Percentiles rank a stretch among this genome's conserved stretches.
These are phyloP conservation scores for Myriosclerotinia scirpicola DNA, from an alignment of 2,329 filamentous ascomycete genomes.

Conservation along the genomic window DNA sequence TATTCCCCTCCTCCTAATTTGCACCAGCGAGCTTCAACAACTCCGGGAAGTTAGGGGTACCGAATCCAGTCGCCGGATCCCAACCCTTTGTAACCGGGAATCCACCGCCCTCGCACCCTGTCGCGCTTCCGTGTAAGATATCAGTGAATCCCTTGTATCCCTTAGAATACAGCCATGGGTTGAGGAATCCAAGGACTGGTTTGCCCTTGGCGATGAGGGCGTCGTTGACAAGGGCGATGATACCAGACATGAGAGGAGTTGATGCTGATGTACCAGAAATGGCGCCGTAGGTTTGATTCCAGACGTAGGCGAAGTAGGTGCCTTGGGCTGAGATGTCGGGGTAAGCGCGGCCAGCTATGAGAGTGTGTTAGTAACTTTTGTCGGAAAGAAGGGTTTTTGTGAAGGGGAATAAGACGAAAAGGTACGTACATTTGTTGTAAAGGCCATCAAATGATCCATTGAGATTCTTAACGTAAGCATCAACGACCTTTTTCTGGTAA, in stretches of 20 bases:
- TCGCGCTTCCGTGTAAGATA: conserved; percentile 42
- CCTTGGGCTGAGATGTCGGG: conserved; percentile 58
- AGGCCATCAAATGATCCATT: conserved; percentile 47
- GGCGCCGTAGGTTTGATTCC: conserved; percentile 41
- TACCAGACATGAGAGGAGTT: conserved; percentile 54
- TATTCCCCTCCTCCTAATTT: neutral
- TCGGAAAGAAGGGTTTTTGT: neutral
- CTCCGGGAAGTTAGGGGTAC: conserved; percentile 36
- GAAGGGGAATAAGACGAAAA: neutral
- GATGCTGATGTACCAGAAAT: conserved; percentile 56
- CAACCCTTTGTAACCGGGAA: conserved; percentile 40
- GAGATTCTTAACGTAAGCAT: conserved; percentile 46
- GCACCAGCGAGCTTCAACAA: conserved; percentile 7
- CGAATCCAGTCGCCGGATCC: conserved; percentile 43
- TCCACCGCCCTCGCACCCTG: conserved; percentile 41
- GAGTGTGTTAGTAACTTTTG: neutral
- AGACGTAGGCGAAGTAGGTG: conserved; percentile 51
- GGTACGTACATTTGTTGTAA: conserved; percentile 43
- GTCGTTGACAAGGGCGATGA: conserved; percentile 63
- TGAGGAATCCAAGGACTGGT: conserved; percentile 45
- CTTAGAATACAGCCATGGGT: conserved; percentile 46
- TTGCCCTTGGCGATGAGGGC: conserved; percentile 54
- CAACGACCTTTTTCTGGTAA: conserved; percentile 49
- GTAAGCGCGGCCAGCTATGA: conserved; percentile 46
- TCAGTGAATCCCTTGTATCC: conserved; percentile 44